A percentile compares a stretch with the other conserved stretches of the same genome.
phyloP scores from a whole-genome alignment of 331 rosid genomes.

The Saraca asoca region DNA sequence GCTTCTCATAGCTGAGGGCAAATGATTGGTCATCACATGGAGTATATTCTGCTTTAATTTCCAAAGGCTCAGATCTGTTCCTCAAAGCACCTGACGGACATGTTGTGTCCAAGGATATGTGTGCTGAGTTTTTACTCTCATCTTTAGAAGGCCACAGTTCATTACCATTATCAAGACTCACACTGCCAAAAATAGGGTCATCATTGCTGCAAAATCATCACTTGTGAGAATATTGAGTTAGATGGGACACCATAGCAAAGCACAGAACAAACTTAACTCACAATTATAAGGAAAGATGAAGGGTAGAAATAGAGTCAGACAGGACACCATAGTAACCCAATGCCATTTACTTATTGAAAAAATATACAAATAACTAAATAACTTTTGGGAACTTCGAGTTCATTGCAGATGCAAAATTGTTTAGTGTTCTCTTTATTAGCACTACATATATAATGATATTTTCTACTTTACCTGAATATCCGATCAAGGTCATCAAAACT shows the following conservation, averaged over 20 bases:
- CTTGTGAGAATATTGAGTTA: constrained; percentile 68
- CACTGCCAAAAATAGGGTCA: constrained; percentile 70
- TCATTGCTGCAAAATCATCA: constrained; percentile 84
- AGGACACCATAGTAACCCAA: too few relatives aligned
- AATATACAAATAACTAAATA: too few relatives aligned
- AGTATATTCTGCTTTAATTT: constrained; percentile 53
- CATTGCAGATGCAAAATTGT: too few relatives aligned
- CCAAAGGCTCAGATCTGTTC: constrained; percentile 45
- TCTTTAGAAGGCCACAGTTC: constrained; percentile 77
- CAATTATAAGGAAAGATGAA: not conserved
- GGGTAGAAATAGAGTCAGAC: constrained; percentile 1
- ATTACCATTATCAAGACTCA: constrained; percentile 59
- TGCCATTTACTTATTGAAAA: too few relatives aligned
- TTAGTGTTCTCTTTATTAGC: too few relatives aligned
- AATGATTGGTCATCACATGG: constrained; percentile 47
- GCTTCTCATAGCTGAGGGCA: constrained; percentile 44
- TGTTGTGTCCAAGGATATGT: constrained; percentile 42
- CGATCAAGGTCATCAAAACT: constrained; percentile 93
- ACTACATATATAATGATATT: constrained; percentile 6
- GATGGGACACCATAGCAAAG: constrained; percentile 38
- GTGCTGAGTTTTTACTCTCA: constrained; percentile 45
- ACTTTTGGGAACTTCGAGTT: too few relatives aligned
- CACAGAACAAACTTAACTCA: not conserved
- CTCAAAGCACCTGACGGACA: constrained; percentile 41
- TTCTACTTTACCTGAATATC: constrained; percentile 74